Percentiles rank a stretch among this genome's conserved stretches.
Conservation (phyloP, 805 yeast species). For the Metschnikowia baotianmanensis region DNA sequence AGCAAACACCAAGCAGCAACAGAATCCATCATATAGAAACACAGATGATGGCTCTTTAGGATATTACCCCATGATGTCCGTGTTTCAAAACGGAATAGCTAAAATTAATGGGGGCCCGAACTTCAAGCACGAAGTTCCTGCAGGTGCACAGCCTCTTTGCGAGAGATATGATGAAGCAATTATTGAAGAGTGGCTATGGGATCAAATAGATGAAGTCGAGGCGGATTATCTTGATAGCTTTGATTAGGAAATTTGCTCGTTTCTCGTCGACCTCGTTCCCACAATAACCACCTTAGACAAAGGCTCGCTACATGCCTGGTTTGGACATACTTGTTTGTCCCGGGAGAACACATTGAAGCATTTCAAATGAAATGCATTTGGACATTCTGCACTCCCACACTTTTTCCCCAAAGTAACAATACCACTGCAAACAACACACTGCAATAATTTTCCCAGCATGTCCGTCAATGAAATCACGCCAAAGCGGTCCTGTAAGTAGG, state of each 20-base stretch:
- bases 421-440: constrained; percentile 52
- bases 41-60: constrained; percentile 85
- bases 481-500: constrained; percentile 42
- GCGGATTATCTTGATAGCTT: constrained; percentile 51
- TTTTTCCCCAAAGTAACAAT: constrained; percentile 51
- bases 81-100: constrained; percentile 76
- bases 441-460: constrained; percentile 35
- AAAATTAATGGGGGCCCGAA: constrained; percentile 67
- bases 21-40: constrained; percentile 36
- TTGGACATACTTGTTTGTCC: constrained; percentile 24
- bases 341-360: constrained; percentile 45
- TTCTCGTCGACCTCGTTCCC: constrained; percentile 4
- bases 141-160: constrained; percentile 48
- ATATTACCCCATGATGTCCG: constrained; percentile 87
- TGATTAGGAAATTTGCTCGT: constrained; percentile 22
- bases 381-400: constrained; percentile 27
- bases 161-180: constrained; percentile 66
- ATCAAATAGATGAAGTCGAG: constrained; percentile 80
- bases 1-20: constrained; percentile 31
- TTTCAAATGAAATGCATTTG: constrained; percentile 43
- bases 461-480: constrained; percentile 26
- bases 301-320: constrained; percentile 6
- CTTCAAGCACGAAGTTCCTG: constrained; percentile 40
- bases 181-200: constrained; percentile 81
- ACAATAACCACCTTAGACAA: constrained; percentile 3